A percentile compares a stretch with the other conserved stretches of the same genome.
Evolutionary conservation across 441 rosid species (phyloP).

Genomic region (Lagerstroemia fauriei): DNA sequence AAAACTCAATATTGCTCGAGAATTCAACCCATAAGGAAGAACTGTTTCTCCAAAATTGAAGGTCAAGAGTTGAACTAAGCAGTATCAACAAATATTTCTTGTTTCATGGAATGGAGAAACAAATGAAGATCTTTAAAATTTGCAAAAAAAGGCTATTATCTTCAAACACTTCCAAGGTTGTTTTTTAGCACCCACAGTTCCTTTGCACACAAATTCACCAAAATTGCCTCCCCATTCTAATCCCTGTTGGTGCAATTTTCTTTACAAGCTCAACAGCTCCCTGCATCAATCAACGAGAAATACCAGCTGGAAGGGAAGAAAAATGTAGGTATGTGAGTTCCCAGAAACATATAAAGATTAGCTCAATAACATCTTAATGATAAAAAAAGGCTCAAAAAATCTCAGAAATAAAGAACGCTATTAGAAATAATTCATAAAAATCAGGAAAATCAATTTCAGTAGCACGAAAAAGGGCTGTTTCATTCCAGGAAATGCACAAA

Average conservation of each 20-base stretch:
- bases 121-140: slow-evolving; percentile 24
- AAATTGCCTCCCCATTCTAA: slow-evolving; percentile 11
- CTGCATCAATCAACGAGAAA: slow-evolving; percentile 28
- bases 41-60: slow-evolving; percentile 18
- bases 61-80: slow-evolving; percentile 14
- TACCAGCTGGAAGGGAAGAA: background rate
- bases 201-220: slow-evolving; percentile 7
- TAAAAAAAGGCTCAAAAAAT: too few relatives aligned
- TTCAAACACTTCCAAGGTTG: slow-evolving; percentile 19
- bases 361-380: background rate
- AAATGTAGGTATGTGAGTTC: background rate
- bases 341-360: background rate
- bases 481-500: background rate
- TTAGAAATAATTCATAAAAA: background rate
- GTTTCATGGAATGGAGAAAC: slow-evolving; percentile 35
- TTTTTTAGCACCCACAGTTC: slow-evolving; percentile 26
- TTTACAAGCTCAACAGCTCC: slow-evolving; percentile 10
- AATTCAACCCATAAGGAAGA: slow-evolving; percentile 29
- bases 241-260: too few relatives aligned
- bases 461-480: background rate
- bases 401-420: background rate
- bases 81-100: slow-evolving; percentile 17
- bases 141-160: slow-evolving; percentile 18
- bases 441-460: background rate
- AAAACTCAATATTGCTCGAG: slow-evolving; percentile 2